Percentiles rank a stretch among this genome's conserved stretches.
Evolutionary conservation across 2,329 filamentous ascomycete genomes (phyloP).

Genomic region (Cephalotrichum gorgonifer): DNA sequence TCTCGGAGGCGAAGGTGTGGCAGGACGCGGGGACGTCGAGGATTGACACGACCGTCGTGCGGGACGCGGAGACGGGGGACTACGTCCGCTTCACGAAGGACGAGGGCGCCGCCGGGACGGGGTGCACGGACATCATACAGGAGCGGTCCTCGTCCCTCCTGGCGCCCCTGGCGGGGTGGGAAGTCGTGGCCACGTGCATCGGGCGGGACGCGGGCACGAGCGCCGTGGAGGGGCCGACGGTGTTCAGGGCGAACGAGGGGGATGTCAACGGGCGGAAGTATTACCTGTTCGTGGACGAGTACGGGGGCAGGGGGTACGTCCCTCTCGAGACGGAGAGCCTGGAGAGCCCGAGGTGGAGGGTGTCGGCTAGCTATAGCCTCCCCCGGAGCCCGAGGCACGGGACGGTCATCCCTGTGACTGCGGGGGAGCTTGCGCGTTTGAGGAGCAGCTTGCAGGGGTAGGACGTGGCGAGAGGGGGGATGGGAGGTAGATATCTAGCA

Average conservation of each 20-base stretch:
- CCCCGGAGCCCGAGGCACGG: constrained; percentile 41
- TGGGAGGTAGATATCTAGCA: too few relatives aligned
- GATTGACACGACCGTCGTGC: constrained; percentile 41
- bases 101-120: constrained; percentile 35
- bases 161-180: constrained; percentile 30
- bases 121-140: constrained; percentile 43
- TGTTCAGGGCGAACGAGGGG: constrained; percentile 36
- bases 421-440: constrained; percentile 23
- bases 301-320: constrained; percentile 38
- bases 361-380: constrained; percentile 32
- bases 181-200: constrained; percentile 34
- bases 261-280: constrained; percentile 40
- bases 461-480: too few relatives aligned
- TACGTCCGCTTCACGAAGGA: constrained; percentile 48
- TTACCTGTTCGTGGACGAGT: constrained; percentile 47
- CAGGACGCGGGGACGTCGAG: constrained; percentile 39
- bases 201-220: constrained; percentile 35
- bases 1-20: constrained; percentile 35
- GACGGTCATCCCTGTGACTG: constrained; percentile 40
- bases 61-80: constrained; percentile 18
- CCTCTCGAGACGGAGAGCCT: constrained; percentile 40
- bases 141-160: constrained; percentile 33
- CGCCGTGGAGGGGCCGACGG: constrained; percentile 39
- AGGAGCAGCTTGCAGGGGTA: not conserved
- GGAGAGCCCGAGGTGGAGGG: constrained; percentile 34